These are phyloP conservation scores for Populus hybrid DNA, from an alignment of 441 rosid genomes.

Conservation along the genomic window DNA sequence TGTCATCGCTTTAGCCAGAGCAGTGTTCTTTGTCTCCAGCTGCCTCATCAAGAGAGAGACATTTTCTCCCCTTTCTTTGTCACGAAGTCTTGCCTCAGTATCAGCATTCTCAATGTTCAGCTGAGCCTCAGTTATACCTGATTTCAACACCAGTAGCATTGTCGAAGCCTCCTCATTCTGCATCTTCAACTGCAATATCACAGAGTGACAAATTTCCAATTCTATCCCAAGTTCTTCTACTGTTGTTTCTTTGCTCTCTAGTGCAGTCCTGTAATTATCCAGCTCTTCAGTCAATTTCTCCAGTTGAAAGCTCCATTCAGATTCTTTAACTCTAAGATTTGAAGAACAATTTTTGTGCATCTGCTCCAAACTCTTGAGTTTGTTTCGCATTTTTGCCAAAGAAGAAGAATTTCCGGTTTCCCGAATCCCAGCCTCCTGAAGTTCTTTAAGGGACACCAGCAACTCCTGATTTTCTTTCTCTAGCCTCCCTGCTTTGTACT, in stretches of 20 bases:
- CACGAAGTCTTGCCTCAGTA: constrained; percentile 29
- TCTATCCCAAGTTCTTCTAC: constrained; percentile 48
- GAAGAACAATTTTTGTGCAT: constrained; percentile 58
- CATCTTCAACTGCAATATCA: constrained; percentile 52
- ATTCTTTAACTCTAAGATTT: constrained; percentile 68
- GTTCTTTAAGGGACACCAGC: constrained; percentile 58
- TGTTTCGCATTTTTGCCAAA: constrained; percentile 53
- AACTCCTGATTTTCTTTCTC: constrained; percentile 76
- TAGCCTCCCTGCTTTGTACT: constrained; percentile 54
- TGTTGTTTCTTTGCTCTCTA: constrained; percentile 45
- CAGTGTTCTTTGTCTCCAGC: constrained; percentile 56
- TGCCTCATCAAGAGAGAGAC: constrained; percentile 45
- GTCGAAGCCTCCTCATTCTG: constrained; percentile 68
- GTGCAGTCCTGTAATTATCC: constrained; percentile 35
- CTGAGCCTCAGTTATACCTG: constrained; percentile 56
- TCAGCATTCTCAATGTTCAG: constrained; percentile 42
- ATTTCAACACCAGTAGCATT: constrained; percentile 58
- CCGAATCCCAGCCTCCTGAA: constrained; percentile 72
- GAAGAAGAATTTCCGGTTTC: constrained; percentile 52
- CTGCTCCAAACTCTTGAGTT: constrained; percentile 66
- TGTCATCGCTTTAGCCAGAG: constrained; percentile 39
- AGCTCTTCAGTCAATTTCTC: constrained; percentile 51
- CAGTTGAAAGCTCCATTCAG: constrained; percentile 59
- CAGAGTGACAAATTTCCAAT: constrained; percentile 46
- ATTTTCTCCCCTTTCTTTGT: constrained; percentile 43